Evolutionary conservation across 768 basidiomycete species (phyloP), one percentile per base, ranked within the genome.

Genomic region (Rhodocollybia butyracea): DNA sequence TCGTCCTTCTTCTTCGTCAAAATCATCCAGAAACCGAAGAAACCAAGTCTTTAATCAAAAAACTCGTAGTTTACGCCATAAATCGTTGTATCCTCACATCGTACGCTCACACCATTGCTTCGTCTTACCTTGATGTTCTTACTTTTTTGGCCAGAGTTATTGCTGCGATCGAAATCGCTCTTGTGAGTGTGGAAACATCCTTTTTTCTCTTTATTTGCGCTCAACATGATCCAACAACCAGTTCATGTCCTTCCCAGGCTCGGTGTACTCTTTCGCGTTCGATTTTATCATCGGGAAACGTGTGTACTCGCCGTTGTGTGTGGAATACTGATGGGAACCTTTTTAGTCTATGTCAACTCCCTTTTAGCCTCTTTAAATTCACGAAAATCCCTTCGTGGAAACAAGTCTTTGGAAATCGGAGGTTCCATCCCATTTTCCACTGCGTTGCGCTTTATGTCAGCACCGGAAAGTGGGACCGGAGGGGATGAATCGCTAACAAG

Each of bases 241-340:
- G 51, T 15, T 34, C 12, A 17, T 19, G 34, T 22, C 21, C 26
- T 43, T 34, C 29, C 78, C 79, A 2, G 60, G 74, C 47, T 73
- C 77, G 5, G 72, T 80, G 36, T 81, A 77, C 61, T 71, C 71
- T 22, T 70, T 79, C 56, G 77, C 75, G 2, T 71, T 81, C 46
- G 80, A 81, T 61, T 80, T 82, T 56, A 65, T 78, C 30, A 76
- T 81, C 51, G 80, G 80, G 54, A 81, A 81, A 70, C 61, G 78
- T 76, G 58, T 30, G 73, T 65, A 6, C 12, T 19, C 19, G 10
- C 17, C 34, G 11, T 8, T 24, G 10, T 10, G 8, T 43, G 19
- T 12, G 46, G 29, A 26, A 22, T 22, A n/a, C n/a, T 47, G 42
- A 10, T 43, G 7, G 8, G 10, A n/a, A 30, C 5, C 19, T n/a